These are phyloP conservation scores for Yamadazyma pseudoaaseri DNA, from an alignment of 1,139 yeast genomes.

Conservation along the genomic window DNA sequence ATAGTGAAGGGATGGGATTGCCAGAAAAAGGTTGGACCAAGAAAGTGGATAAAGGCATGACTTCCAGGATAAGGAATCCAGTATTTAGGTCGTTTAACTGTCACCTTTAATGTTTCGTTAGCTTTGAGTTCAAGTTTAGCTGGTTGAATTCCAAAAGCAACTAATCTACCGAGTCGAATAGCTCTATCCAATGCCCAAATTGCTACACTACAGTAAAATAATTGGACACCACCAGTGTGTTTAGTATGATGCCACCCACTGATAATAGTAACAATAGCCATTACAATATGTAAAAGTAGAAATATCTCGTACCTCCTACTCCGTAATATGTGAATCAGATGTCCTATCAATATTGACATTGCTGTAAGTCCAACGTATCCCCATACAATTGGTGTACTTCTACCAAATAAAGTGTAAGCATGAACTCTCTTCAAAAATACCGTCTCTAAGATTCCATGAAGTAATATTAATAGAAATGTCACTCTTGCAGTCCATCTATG, in stretches of 20 bases:
- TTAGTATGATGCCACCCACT: slow-evolving; percentile 61
- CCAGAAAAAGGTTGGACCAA: slow-evolving; percentile 47
- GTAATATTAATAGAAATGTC: slow-evolving; percentile 36
- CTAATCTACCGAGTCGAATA: slow-evolving; percentile 47
- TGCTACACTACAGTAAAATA: slow-evolving; percentile 54
- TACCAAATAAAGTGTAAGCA: too few relatives aligned
- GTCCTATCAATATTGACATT: slow-evolving; percentile 38
- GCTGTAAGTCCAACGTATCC: slow-evolving; percentile 53
- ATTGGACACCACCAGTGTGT: slow-evolving; percentile 43
- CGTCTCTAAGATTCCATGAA: slow-evolving; percentile 41
- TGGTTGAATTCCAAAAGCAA: slow-evolving; percentile 45
- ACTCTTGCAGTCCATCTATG: slow-evolving; percentile 68
- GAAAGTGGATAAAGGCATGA: slow-evolving; percentile 38
- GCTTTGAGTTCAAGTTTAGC: slow-evolving; percentile 50
- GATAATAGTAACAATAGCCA: slow-evolving; percentile 55
- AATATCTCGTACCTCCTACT: slow-evolving; percentile 63
- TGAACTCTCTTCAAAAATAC: slow-evolving; percentile 28
- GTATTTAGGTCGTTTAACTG: slow-evolving; percentile 30
- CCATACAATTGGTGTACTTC: too few relatives aligned
- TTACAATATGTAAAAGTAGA: slow-evolving; percentile 51
- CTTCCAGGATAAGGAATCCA: slow-evolving; percentile 43
- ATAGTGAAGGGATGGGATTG: slow-evolving; percentile 59
- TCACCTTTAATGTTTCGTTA: slow-evolving; percentile 44
- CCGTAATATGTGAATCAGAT: slow-evolving; percentile 53
- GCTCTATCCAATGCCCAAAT: slow-evolving; percentile 64